Base-by-base conservation (phyloP, 352 stramenopile genomes). In the Phytophthora cactorum region DNA sequence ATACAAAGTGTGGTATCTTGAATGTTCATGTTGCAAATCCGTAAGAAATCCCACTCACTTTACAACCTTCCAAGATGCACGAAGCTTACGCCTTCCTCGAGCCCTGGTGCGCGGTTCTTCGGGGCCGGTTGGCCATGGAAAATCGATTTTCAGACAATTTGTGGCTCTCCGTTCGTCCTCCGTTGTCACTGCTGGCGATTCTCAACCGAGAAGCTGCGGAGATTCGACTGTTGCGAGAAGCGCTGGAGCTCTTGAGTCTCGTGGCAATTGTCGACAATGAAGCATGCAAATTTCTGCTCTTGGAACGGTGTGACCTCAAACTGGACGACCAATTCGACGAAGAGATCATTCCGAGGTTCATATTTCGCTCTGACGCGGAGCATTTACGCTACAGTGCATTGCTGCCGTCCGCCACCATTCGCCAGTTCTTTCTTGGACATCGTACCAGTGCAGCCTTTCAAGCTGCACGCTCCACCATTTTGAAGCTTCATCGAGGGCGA, bases 231-330 rank as follows among this genome's bases (percentile, higher is more conserved):
- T 12, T 75, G 22, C 55, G 72, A 17, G 75, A 83, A 50, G 75
- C 65, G 17, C 60, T 81, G 38, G 69, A 83, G 56, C 58, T 83
- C n/a, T 58, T 83, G 28, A 74, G 59, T 60, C 63, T 83, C 11
- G 66, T 83, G 41, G 69, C 69, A 3, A 39, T 52, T 9, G 54
- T 71, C 9, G 75, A 81, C 63, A 70, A 79, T 52, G 54, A 63
- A n/a, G 63, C 58, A 32, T 79, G 72, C 70, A 79, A 72, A 45
- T 63, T 60, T 31, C 36, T 84, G 38, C 61, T 84, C 8, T 31
- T 75, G 39, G 44, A 77, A 44, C 49, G 63, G 25, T 81, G 72
- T 25, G 52, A 54, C 1, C 63, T 84, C 10, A 47, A 54, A 22
- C 47, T 77, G n/a, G 71, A 75, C 17, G 64, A 79, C 14, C 58